These are phyloP conservation scores for Cladosporium phlei DNA, from an alignment of 2,329 filamentous ascomycete genomes.

Conservation along the genomic window DNA sequence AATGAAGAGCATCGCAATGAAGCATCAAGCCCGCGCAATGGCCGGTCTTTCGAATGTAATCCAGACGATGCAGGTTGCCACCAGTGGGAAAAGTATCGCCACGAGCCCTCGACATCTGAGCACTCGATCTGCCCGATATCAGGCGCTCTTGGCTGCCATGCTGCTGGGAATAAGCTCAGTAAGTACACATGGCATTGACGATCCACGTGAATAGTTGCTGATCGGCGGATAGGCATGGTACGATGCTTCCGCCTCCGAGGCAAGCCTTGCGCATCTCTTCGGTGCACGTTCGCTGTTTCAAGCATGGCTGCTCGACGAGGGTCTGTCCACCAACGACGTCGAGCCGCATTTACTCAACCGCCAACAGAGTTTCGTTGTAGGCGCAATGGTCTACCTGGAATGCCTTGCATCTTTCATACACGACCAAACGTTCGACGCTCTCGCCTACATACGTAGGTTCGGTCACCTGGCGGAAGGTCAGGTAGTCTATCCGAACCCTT, in stretches of 20 bases:
- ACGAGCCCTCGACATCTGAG: neutral
- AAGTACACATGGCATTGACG: neutral
- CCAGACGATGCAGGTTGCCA: neutral
- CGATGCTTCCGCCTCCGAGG: conserved; percentile 4
- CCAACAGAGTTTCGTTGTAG: conserved; percentile 18
- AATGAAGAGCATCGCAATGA: neutral
- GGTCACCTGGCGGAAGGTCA: conserved; percentile 11
- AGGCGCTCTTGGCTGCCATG: neutral
- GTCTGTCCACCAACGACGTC: neutral
- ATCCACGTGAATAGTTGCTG: neutral
- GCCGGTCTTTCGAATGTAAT: neutral
- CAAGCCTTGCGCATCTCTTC: conserved; percentile 13
- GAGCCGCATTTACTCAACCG: conserved; percentile 11
- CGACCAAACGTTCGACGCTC: conserved; percentile 12
- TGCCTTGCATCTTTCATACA: conserved; percentile 16
- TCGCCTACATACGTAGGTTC: conserved; percentile 14
- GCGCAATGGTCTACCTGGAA: conserved; percentile 18
- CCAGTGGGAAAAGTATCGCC: neutral
- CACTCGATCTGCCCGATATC: neutral
- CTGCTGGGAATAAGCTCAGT: neutral
- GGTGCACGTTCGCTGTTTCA: conserved; percentile 16
- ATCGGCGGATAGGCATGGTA: conserved; percentile 13
- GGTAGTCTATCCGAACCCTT: conserved; percentile 14
- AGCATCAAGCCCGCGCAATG: neutral
- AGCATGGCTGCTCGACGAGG: conserved; percentile 10